Evolutionary conservation across 163 green algal genomes (phyloP).

Genomic region (Scenedesmus sp.): DNA sequence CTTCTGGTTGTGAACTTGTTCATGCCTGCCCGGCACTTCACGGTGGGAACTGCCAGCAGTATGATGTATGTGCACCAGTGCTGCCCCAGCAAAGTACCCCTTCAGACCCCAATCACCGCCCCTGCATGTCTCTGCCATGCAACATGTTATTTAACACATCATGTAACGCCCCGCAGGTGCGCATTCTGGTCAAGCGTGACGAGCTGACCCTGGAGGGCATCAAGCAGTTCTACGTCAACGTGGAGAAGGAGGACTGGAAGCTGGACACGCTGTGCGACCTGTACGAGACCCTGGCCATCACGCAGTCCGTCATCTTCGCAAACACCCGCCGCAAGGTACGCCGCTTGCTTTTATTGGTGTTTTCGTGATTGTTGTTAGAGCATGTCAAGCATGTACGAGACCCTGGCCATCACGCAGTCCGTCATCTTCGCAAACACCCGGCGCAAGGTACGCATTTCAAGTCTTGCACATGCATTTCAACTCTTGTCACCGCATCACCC

Average conservation of each 20-base stretch:
- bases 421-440: constrained; percentile 99
- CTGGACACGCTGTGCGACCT: constrained; percentile 99
- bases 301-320: constrained; percentile 99
- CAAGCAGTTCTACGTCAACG: constrained; percentile 99
- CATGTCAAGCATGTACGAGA: neutral
- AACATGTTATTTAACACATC: neutral
- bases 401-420: neutral
- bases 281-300: constrained; percentile 99
- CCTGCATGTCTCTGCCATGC: neutral
- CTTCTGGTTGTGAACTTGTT: neutral
- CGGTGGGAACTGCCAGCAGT: neutral
- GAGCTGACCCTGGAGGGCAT: constrained; percentile 99
- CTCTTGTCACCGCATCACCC: too few species aligned
- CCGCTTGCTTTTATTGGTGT: neutral
- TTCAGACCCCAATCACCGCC: too few species aligned
- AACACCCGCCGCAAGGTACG: constrained; percentile 98
- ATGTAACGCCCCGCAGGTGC: constrained; percentile 75
- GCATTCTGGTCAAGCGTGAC: constrained; percentile 99
- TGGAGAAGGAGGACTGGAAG: constrained; percentile 99
- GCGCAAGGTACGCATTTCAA: constrained; percentile 84
- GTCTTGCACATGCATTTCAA: neutral
- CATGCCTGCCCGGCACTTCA: neutral
- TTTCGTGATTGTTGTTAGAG: neutral
- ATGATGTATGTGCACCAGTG: neutral
- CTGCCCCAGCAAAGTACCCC: too few species aligned